Conservation (phyloP, 805 yeast species). For the Lachancea quebecensis region DNA sequence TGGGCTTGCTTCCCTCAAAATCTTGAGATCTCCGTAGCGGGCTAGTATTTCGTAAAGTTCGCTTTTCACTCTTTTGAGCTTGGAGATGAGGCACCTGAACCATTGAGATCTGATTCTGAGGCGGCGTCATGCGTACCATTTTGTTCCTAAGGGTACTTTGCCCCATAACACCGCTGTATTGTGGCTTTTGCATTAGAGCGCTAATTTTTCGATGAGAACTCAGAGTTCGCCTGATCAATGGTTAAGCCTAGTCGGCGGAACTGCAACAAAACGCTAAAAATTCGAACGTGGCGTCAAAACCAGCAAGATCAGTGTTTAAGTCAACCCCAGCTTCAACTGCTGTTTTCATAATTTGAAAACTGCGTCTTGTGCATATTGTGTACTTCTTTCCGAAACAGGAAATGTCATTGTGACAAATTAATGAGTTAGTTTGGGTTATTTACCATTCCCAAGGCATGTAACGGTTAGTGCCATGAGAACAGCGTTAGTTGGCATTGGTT, state of each 20-base stretch:
- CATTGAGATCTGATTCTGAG: neutral
- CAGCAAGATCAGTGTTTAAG: no score
- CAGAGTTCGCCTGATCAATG: no score
- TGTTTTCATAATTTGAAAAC: neutral
- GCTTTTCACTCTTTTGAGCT: neutral
- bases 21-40: constrained; percentile 1
- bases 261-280: no score
- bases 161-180: no score
- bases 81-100: neutral
- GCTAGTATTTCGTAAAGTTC: constrained; percentile 3
- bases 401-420: neutral
- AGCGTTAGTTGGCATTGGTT: no score
- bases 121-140: neutral
- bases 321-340: neutral
- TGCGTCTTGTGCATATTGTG: neutral
- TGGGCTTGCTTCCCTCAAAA: neutral
- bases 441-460: no score
- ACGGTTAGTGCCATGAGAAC: no score
- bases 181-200: no score
- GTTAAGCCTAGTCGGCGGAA: no score
- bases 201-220: no score
- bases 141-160: neutral
- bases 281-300: no score
- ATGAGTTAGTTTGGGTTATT: neutral
- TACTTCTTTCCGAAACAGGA: constrained; percentile 2